Evolutionary conservation across 352 stramenopile genomes (phyloP), one percentile per base, ranked within the genome.

Genomic region (Pythium utonaiense): DNA sequence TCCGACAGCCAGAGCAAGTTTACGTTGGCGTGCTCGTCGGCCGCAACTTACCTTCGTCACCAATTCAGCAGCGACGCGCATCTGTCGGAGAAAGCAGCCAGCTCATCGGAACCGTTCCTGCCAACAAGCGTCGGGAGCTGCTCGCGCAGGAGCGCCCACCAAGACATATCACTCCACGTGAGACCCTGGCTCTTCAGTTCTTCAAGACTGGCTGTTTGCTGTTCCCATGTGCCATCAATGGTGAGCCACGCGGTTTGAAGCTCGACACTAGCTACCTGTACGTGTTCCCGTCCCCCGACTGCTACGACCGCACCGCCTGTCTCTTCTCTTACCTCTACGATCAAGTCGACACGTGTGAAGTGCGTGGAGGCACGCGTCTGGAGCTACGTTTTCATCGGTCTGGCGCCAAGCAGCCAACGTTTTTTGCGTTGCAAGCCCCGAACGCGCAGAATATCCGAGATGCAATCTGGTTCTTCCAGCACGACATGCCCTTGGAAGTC

Each of bases 1-100:
- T 53, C 16, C 57, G 64, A 6, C 44, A 55, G 9, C 83, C 78
- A 0, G 74, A 85, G 19, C 75, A 88, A 61, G 53, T 79, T 3
- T 90, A 88, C 64, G 70, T 90, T 9, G 83, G 83, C 13, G 80
- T 88, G 21, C 74, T 89, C 12, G 73, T 85, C 6, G 83, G 83
- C 0, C 67, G 79, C 17, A 85, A 74, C 12, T 27, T 84, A 1
- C 78, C 83, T 19, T 84, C 80, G 7, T 88, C 80, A 2, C 78
- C 81, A 5, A 88, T 92, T 31, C 75, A 90, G 48, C 83, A 90
- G 56, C 78, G 77, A 5, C 71, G 80, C 16, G 36, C 65, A 45
- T 75, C 53, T 19, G 17, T 61, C 17, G 52, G n/a, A 0, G 24
- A 30, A 8, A 44, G 40, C 4, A 44, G 21, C 5, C 44, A 36